phyloP scores from a whole-genome alignment of 1,284 basidiomycete genomes.

The Earliella scabrosa region DNA sequence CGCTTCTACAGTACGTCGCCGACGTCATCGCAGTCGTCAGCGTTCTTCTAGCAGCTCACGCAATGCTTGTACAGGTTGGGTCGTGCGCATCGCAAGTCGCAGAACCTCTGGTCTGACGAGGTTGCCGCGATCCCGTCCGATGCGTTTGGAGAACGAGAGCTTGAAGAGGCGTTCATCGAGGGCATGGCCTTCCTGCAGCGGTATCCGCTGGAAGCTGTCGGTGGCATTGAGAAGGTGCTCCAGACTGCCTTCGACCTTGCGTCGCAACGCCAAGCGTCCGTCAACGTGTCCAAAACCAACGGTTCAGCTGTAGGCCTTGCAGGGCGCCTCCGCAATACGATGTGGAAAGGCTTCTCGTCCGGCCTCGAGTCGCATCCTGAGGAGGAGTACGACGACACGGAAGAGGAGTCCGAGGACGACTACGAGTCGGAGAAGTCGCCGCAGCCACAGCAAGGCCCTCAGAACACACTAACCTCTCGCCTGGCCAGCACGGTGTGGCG shows the following conservation, averaged over 20 bases:
- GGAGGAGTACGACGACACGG: slow-evolving; percentile 34
- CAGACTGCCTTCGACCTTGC: slow-evolving; percentile 68
- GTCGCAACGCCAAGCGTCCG: slow-evolving; percentile 49
- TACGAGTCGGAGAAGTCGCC: slow-evolving; percentile 47
- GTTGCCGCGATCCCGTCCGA: slow-evolving; percentile 41
- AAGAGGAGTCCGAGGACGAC: slow-evolving; percentile 36
- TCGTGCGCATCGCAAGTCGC: slow-evolving; percentile 45
- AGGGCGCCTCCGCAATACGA: slow-evolving; percentile 57
- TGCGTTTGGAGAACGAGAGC: slow-evolving; percentile 55
- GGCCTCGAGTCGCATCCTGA: slow-evolving; percentile 32
- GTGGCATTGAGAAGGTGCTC: slow-evolving; percentile 72
- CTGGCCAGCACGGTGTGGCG: slow-evolving; percentile 68
- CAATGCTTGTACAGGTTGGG: slow-evolving; percentile 50
- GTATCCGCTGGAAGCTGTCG: slow-evolving; percentile 65
- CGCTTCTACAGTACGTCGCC: slow-evolving; percentile 56
- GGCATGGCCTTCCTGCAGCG: slow-evolving; percentile 64
- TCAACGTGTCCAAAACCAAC: slow-evolving; percentile 31
- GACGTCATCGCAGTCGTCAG: too few relatives aligned
- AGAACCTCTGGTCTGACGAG: slow-evolving; percentile 62
- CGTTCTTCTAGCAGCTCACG: not conserved
- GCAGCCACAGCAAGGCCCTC: slow-evolving; percentile 14
- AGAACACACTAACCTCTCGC: slow-evolving; percentile 53
- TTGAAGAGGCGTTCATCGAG: slow-evolving; percentile 68
- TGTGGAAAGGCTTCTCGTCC: slow-evolving; percentile 68
- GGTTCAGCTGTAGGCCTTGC: slow-evolving; percentile 48